Evolutionary conservation across 169 alveolate genomes (phyloP), one percentile per base, ranked within the genome.

Genomic region (Theileria parva): DNA sequence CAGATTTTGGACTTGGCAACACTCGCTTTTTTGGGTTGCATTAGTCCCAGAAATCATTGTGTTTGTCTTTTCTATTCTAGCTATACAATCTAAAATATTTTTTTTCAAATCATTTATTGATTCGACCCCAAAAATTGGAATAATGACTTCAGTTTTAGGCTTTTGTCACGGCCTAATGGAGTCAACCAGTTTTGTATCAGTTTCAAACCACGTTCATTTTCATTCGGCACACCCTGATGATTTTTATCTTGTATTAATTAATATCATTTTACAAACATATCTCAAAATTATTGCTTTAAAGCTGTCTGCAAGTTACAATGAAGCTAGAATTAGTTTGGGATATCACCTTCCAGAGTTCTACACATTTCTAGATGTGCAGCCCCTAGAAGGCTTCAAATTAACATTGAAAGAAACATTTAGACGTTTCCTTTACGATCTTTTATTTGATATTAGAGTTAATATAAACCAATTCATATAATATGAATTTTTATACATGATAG

Each of bases 241-340:
- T 57, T 13, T 57, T 19, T 19, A 25, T 25, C 37, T 57, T 8
- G 34, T 57, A 11, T 11, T 25, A 21, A 19, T 57, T 25, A 8
- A 57, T 11, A 57, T 21, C 8, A 17, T 57, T 17, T 19, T 57
- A 21, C 4, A 11, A 25, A 57, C n/a, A 21, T 21, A 19, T 57
- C n/a, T 19, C 19, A 57, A 21, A 57, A 6, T 13, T 13, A 57
- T 25, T 57, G 11, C 28, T 57, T 19, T 21, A 19, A 57, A 57
- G 34, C 66, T 57, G 34, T 57, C 66, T 8, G 66, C 32, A 57
- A 8, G 66, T 19, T 57, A 57, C 66, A 57, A 57, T n/a, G 66
- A 57, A 11, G 34, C 66, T 5, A 57, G 66, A 57, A 25, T 57
- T 25, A 57, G 66, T 57, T 13, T 57, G 34, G 66, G 66, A 57